phyloP scores from a whole-genome alignment of 148 eudicot genomes.

The Camellia lanceoleosa region DNA sequence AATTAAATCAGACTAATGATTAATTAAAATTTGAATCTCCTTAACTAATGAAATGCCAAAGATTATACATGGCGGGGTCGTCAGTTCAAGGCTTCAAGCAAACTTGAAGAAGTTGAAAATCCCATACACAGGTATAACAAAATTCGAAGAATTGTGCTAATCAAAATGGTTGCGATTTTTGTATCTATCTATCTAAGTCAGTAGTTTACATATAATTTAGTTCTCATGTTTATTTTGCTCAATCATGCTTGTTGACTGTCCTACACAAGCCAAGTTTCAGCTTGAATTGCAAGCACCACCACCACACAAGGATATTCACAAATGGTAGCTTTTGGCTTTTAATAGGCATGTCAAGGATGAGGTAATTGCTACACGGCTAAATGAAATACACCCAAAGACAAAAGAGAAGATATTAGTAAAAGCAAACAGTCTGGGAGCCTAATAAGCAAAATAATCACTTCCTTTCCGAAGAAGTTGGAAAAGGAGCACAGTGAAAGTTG shows the following conservation, averaged over 20 bases:
- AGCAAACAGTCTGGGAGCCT: neutral
- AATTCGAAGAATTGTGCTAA: neutral
- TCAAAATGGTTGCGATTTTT: neutral
- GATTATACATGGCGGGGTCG: too few relatives aligned
- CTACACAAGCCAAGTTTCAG: too few relatives aligned
- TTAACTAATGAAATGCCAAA: too few relatives aligned
- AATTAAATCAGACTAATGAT: too few relatives aligned
- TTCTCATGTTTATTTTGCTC: too few relatives aligned
- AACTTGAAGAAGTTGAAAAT: neutral
- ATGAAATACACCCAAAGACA: neutral
- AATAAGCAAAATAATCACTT: neutral
- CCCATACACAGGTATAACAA: neutral
- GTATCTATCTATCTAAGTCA: neutral
- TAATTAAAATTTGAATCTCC: too few relatives aligned
- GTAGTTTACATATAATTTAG: too few relatives aligned
- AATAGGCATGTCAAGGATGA: neutral
- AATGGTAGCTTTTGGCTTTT: neutral
- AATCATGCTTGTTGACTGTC: too few relatives aligned
- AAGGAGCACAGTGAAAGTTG: too few relatives aligned
- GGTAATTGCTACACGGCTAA: neutral
- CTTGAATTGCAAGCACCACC: too few relatives aligned
- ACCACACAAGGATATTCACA: neutral
- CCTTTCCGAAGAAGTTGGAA: too few relatives aligned
- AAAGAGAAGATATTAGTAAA: neutral
- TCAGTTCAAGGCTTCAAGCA: neutral